Evolutionary conservation across 768 basidiomycete genomes (phyloP).

Genomic region (Punctularia strigosozonata): DNA sequence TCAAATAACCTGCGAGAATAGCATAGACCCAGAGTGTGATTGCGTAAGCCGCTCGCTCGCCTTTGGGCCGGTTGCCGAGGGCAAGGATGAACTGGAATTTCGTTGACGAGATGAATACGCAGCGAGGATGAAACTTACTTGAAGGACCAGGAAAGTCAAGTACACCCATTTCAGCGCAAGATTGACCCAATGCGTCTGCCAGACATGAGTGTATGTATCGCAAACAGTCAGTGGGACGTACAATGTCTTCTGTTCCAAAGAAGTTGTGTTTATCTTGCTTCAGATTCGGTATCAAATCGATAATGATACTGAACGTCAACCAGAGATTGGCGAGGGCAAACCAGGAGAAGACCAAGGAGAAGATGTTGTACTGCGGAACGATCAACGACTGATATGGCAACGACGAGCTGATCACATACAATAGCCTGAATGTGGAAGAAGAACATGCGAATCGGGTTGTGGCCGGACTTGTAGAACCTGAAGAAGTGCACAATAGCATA

Average conservation of each 20-base stretch:
- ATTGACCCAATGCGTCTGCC: constrained; percentile 85
- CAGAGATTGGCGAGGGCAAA: constrained; percentile 88
- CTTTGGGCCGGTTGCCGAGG: constrained; percentile 79
- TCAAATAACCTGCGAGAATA: constrained; percentile 68
- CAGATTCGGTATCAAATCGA: constrained; percentile 62
- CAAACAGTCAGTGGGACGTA: constrained; percentile 25
- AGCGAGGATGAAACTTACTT: constrained; percentile 23
- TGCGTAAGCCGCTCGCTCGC: constrained; percentile 64
- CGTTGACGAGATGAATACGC: neutral
- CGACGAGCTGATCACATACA: constrained; percentile 29
- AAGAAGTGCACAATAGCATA: constrained; percentile 93
- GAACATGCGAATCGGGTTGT: constrained; percentile 88
- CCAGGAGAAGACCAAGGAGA: constrained; percentile 83
- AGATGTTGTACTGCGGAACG: constrained; percentile 60
- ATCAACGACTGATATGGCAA: constrained; percentile 2
- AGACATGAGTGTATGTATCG: constrained; percentile 1
- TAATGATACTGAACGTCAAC: constrained; percentile 94
- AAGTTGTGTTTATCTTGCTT: constrained; percentile 34
- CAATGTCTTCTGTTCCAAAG: constrained; percentile 63
- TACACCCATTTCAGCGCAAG: constrained; percentile 78
- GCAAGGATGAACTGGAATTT: constrained; percentile 48
- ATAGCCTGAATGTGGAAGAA: constrained; percentile 92
- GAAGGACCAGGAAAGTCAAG: constrained; percentile 72
- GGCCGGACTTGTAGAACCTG: constrained; percentile 75
- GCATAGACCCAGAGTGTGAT: constrained; percentile 80